Evolutionary conservation across 495 filamentous ascomycete species (phyloP), one percentile per base, ranked within the genome.

Genomic region (Cairneyella variabilis): DNA sequence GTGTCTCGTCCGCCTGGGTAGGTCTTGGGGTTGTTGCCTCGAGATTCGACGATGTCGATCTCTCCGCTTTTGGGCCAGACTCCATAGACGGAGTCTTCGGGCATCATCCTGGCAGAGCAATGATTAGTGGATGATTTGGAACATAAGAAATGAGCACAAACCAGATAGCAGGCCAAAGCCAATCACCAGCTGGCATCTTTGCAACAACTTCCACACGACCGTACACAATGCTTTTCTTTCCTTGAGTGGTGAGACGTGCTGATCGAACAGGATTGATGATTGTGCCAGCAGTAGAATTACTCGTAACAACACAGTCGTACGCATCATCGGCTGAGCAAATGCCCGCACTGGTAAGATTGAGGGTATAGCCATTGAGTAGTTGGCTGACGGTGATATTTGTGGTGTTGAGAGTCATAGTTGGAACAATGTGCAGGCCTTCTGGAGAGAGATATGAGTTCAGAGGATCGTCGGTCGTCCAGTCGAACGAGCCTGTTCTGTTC

Each of bases 101-200:
- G 69, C 68, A 71, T 71, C 71, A 73, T 73, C 61, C 62, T 56
- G 17, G 17, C 2, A 26, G 10, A 17, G 32, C 9, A 30, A 0
- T 47, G 12, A n/a, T 50, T 11, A 40, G 37, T 21, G n/a, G n/a
- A n/a, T n/a, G n/a, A n/a, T n/a, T n/a, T n/a, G 8, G 16, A n/a
- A 12, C 4, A 18, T 21, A 18, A 21, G 5, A 9, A 8, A 43
- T 1, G 3, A 43, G 7, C 4, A 27, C 40, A 32, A 37, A 45
- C 59, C 61, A 73, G 23, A 73, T 73, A 9, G 71, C 69, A 10
- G 71, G 69, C 69, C 71, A 73, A 0, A 72, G 43, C 71, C 71
- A 75, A 37, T 70, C 62, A 20, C 71, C 71, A 51, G 62, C 54
- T 1, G 71, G 69, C 48, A 73, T 61, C 56, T 73, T 74, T 1